Conservation (phyloP, 305 asterid species). For the Fraxinus floribunda region DNA sequence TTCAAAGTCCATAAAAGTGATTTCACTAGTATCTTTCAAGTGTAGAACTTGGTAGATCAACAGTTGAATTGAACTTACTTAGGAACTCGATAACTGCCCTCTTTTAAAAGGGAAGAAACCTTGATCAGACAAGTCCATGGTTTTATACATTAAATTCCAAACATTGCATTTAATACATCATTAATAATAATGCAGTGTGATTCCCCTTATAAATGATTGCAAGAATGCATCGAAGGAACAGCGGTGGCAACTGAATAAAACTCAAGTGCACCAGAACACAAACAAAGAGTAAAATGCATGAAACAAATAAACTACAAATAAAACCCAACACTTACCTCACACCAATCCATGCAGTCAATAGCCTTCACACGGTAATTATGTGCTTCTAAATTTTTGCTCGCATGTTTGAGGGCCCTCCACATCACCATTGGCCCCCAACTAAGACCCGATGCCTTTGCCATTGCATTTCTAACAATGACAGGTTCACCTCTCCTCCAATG, state of each 20-base stretch:
- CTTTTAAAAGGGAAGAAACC: not conserved
- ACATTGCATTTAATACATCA: not conserved
- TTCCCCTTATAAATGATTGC: not conserved
- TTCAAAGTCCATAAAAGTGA: not conserved
- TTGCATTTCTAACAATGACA: constrained; percentile 55
- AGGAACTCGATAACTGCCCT: not conserved
- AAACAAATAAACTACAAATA: constrained; percentile 3
- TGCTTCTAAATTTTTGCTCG: constrained; percentile 49
- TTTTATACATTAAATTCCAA: not conserved
- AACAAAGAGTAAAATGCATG: not conserved
- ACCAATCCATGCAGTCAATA: constrained; percentile 83
- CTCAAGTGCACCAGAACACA: not conserved
- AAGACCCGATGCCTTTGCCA: constrained; percentile 57
- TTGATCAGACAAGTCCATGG: not conserved
- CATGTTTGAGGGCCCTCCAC: constrained; percentile 74
- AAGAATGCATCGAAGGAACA: not conserved
- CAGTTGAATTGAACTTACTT: not conserved
- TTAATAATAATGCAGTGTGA: not conserved
- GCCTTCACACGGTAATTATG: constrained; percentile 58
- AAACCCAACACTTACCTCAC: constrained; percentile 51
- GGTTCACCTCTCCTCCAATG: constrained; percentile 90
- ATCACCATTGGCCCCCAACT: constrained; percentile 94
- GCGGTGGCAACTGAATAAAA: not conserved
- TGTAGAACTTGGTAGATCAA: not conserved
- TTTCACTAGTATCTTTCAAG: not conserved